A percentile compares a stretch with the other conserved stretches of the same genome.
phyloP scores from a whole-genome alignment of 2,329 filamentous ascomycete species.

The Sclerotiophoma versabilis region DNA sequence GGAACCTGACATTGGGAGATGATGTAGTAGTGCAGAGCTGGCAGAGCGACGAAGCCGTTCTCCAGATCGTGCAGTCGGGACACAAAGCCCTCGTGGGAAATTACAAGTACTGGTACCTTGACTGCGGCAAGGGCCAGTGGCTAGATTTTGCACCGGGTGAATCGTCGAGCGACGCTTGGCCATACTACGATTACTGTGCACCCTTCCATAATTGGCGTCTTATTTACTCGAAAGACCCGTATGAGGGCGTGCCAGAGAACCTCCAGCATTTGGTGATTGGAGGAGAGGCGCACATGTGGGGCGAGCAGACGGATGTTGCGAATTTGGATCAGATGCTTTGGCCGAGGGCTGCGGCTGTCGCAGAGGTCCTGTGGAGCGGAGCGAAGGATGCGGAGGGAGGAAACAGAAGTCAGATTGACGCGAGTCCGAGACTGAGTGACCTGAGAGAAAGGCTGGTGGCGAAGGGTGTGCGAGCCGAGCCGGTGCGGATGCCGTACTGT shows the following conservation, averaged over 20 bases:
- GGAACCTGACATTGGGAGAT: slow-evolving; percentile 75
- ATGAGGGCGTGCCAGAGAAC: slow-evolving; percentile 64
- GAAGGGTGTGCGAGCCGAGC: slow-evolving; percentile 68
- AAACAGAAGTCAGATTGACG: slow-evolving; percentile 75
- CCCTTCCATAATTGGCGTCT: slow-evolving; percentile 83
- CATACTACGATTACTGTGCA: slow-evolving; percentile 81
- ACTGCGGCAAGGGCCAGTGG: slow-evolving; percentile 83
- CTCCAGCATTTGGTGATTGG: slow-evolving; percentile 75
- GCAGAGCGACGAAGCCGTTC: slow-evolving; percentile 70
- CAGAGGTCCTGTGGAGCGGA: slow-evolving; percentile 83
- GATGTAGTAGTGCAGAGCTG: slow-evolving; percentile 82
- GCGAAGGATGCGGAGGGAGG: slow-evolving; percentile 68
- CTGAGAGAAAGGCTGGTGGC: slow-evolving; percentile 78
- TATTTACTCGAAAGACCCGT: slow-evolving; percentile 81
- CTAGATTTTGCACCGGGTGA: slow-evolving; percentile 69
- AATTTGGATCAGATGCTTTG: slow-evolving; percentile 79
- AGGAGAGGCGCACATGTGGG: slow-evolving; percentile 83
- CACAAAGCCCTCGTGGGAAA: slow-evolving; percentile 77
- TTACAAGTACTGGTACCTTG: slow-evolving; percentile 83
- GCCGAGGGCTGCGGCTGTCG: slow-evolving; percentile 77
- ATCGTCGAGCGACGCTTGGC: slow-evolving; percentile 63
- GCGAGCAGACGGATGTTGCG: slow-evolving; percentile 76
- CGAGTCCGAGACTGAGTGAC: slow-evolving; percentile 73
- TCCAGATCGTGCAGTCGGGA: slow-evolving; percentile 66
- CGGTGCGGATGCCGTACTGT: slow-evolving; percentile 77